A percentile compares a stretch with the other conserved stretches of the same genome.
phyloP scores from a whole-genome alignment of 768 basidiomycete genomes.

The Galerina marginata region DNA sequence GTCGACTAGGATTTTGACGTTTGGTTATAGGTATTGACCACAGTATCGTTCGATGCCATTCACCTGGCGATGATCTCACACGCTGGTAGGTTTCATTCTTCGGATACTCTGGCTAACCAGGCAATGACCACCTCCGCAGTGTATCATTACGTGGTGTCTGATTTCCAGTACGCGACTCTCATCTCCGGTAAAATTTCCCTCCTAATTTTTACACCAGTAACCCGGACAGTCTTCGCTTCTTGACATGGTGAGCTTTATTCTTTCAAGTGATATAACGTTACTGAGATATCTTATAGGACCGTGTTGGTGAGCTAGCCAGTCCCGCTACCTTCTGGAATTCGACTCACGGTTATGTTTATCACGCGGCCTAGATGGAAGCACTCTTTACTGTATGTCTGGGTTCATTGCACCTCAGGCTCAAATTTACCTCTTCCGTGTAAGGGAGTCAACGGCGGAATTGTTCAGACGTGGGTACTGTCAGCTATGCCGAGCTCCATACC shows the following conservation, averaged over 20 bases:
- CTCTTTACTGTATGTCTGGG: conserved; percentile 45
- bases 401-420: not conserved
- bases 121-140: conserved; percentile 32
- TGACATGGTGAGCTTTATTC: conserved; percentile 31
- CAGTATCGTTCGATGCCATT: conserved; percentile 48
- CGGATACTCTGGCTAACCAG: not conserved
- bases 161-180: conserved; percentile 39
- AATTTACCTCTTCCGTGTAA: conserved; percentile 31
- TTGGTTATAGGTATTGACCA: conserved; percentile 40
- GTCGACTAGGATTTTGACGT: not conserved
- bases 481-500: not conserved
- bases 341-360: not conserved
- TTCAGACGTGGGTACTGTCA: conserved; percentile 47
- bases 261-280: not conserved
- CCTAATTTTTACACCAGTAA: conserved; percentile 23
- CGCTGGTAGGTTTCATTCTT: conserved; percentile 36
- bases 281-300: conserved; percentile 33
- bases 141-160: conserved; percentile 53
- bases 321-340: not conserved
- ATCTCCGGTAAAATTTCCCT: not conserved
- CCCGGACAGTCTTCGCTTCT: conserved; percentile 23
- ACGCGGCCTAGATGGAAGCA: conserved; percentile 44
- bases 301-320: conserved; percentile 36
- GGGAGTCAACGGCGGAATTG: conserved; percentile 55
- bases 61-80: conserved; percentile 56